A percentile compares a stretch with the other conserved stretches of the same genome.
Conservation (phyloP, 257 asterid species). For the Nyctanthes arbortristis region DNA sequence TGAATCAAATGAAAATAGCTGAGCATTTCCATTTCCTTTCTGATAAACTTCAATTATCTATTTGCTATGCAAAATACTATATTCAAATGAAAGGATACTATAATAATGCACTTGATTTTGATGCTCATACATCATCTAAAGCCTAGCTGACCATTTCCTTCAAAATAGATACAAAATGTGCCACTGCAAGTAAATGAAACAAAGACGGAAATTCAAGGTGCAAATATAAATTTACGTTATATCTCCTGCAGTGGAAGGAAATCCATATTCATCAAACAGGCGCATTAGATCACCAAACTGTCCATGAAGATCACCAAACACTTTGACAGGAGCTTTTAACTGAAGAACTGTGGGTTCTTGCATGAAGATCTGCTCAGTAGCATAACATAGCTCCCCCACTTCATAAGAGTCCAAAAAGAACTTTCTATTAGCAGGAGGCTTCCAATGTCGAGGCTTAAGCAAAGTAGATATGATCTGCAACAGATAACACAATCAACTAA, state of each 20-base stretch:
- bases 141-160: not conserved
- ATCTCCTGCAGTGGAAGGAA: slow-evolving; percentile 99
- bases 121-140: not conserved
- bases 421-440: slow-evolving; percentile 84
- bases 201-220: slow-evolving; percentile 6
- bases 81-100: not conserved
- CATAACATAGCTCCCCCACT: slow-evolving; percentile 97
- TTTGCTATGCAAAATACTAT: slow-evolving; percentile 1
- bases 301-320: slow-evolving; percentile 99
- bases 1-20: not conserved
- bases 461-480: slow-evolving; percentile 85
- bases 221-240: slow-evolving; percentile 67
- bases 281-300: slow-evolving; percentile 99
- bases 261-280: slow-evolving; percentile 98
- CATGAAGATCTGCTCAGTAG: slow-evolving; percentile 98
- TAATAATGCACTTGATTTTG: slow-evolving; percentile 8
- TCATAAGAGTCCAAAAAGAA: slow-evolving; percentile 96
- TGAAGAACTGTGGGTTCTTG: slow-evolving; percentile 97
- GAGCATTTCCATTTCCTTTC: not conserved
- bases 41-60: slow-evolving; percentile 5
- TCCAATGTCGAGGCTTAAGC: slow-evolving; percentile 96
- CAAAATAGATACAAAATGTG: not conserved
- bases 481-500: slow-evolving; percentile 16
- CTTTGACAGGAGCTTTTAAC: slow-evolving; percentile 94
- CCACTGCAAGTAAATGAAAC: not conserved